These are phyloP conservation scores for Linum lewisii DNA, from an alignment of 345 rosid species.

Conservation along the genomic window DNA sequence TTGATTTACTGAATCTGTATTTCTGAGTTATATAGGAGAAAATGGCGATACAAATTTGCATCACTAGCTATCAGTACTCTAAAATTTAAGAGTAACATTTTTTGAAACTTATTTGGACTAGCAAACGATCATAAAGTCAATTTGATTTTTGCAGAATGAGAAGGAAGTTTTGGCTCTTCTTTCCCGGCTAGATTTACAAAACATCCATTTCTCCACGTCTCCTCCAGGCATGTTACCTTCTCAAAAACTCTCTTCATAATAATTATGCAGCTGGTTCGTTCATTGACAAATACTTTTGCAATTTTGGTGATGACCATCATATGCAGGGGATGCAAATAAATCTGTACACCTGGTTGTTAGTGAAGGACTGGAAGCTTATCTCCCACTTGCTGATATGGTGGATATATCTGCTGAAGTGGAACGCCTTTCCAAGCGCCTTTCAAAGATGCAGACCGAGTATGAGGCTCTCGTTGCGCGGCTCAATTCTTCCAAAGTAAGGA, in stretches of 20 bases:
- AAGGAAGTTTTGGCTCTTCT: constrained; percentile 77
- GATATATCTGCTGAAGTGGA: constrained; percentile 81
- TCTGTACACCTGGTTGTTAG: constrained; percentile 93
- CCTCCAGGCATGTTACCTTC: constrained; percentile 50
- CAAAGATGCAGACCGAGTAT: constrained; percentile 81
- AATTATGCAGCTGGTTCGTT: no score
- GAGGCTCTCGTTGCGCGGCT: constrained; percentile 69
- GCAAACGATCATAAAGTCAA: not conserved
- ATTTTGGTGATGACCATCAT: constrained; percentile 3
- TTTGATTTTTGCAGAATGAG: constrained; percentile 53
- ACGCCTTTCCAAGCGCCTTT: constrained; percentile 81
- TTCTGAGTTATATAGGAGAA: no score
- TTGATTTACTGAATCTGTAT: no score
- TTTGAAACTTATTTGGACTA: no score
- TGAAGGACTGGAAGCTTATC: constrained; percentile 95
- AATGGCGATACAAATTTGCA: no score
- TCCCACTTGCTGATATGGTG: constrained; percentile 90
- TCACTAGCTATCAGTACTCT: no score
- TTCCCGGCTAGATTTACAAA: constrained; percentile 64
- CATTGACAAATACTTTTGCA: no score
- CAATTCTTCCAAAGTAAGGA: constrained; percentile 58
- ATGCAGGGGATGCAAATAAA: constrained; percentile 61
- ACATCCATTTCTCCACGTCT: constrained; percentile 49
- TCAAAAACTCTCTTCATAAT: not conserved
- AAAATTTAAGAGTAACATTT: no score